Base-by-base conservation (phyloP, 768 basidiomycete genomes). In the Boletus rubropictus region DNA sequence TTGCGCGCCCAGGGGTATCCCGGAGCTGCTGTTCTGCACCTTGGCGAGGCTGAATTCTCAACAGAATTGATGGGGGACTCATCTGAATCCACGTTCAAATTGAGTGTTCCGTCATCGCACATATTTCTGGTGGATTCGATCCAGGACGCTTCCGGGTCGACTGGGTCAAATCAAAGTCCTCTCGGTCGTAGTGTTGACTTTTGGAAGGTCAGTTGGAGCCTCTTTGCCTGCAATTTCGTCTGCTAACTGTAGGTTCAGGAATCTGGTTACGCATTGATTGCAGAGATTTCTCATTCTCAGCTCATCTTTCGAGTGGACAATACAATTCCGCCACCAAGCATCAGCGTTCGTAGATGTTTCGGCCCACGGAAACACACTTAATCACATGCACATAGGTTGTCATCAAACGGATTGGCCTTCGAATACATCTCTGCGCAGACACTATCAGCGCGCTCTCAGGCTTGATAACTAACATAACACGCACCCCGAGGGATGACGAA, bases 391-490 rank as follows among this genome's bases (percentile, higher is more conserved):
- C 24, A 34, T 44, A 89, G 89, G 65, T 86, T 20, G 55, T 67
- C n/a, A 61, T 87, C 21, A 72, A 81, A 42, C 72, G 68, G 12
- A 66, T 80, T 29, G 69, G 67, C 15, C 62, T 90, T 5, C 73
- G 73, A 33, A 54, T 89, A 36, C 83, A 86, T 59, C 71, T 89
- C 21, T 89, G 87, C 58, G 89, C 90, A 10, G 89, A 92, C 62
- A 86, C 88, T 1, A 65, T 84, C 45, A 65, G 72, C 7, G 77
- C 79, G 1, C 64, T 91, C 24, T 69, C 74, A 1, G 71, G 74
- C 5, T 79, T 89, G 56, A 71, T 74, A 27, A 62, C 68, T 20
- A 79, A 82, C 56, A 54, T 87, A 42, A 62, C 65, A 2, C 66
- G 71, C n/a, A 58, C 71, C 7, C 73, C 79, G 55, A 66, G 65